phyloP scores from a whole-genome alignment of 306 rosid genomes.

The Comarum palustre region DNA sequence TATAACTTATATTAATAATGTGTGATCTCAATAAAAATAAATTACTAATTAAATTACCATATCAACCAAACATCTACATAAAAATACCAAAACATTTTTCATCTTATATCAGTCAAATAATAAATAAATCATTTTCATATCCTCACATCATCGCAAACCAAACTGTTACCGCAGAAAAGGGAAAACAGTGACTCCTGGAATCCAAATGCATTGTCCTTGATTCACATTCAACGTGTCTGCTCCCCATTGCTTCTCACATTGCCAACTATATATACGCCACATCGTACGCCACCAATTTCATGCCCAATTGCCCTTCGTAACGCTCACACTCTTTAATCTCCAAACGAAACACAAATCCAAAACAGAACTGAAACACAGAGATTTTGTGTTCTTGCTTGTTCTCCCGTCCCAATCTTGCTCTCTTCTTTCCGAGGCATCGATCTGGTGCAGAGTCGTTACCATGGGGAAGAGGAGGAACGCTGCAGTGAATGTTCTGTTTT shows the following conservation, averaged over 20 bases:
- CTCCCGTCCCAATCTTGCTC: neutral
- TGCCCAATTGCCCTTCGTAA: conserved; percentile 22
- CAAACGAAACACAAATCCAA: neutral
- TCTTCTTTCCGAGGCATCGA: neutral
- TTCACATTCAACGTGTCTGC: neutral
- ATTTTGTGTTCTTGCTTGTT: neutral
- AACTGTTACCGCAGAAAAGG: neutral
- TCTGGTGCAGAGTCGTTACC: neutral
- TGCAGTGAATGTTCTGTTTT: conserved; percentile 29
- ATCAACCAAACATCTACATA: too few relatives aligned
- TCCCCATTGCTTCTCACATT: neutral
- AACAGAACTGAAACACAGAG: neutral
- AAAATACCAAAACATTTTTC: too few relatives aligned
- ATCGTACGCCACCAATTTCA: conserved; percentile 14
- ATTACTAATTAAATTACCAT: too few relatives aligned
- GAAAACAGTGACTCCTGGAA: neutral
- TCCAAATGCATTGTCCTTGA: neutral
- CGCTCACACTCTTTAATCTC: neutral
- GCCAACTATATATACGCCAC: conserved; percentile 17
- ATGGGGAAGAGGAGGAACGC: conserved; percentile 57
- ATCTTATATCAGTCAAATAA: too few relatives aligned
- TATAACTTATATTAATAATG: too few relatives aligned
- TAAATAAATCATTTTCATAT: too few relatives aligned
- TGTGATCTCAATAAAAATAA: too few relatives aligned
- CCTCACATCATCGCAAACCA: too few relatives aligned